Base-by-base conservation (phyloP, 306 rosid genomes). In the Oxytropis ochrocephala region DNA sequence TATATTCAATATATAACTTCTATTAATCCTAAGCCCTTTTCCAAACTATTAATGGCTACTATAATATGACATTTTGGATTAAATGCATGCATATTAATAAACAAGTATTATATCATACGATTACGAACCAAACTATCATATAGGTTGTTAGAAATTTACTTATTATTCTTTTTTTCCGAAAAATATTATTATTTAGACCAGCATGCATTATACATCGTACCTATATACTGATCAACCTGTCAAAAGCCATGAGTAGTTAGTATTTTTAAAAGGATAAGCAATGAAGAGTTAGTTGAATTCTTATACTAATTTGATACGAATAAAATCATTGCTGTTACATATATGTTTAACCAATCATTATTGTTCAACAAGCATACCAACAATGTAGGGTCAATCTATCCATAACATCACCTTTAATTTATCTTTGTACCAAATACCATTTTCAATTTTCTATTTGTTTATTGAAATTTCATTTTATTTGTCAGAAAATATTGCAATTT, bases 281-380 rank as follows among this genome's bases (percentile, higher is more conserved):
- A 53, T n/a, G 52, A 74, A 42, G 10, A n/a, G 63, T 61, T 29
- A 38, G 57, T 54, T 67, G 58, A 48, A 74, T 64, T 27, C 39
- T 44, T 53, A 36, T 76, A 30, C 4, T 44, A 48, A 58, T n/a
- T n/a, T 57, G 69, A 6, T 30, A 49, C 42, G 8, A 38, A 38
- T 6, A 54, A 54, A 14, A 69, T 77, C 53, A 70, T 62, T 44
- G 16, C 61, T 13, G 58, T 27, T 56, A 32, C 50, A 12, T 46
- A 12, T 46, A 24, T 24, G 59, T 71, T 76, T 62, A 81, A 54
- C 19, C 18, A 72, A 76, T 72, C 13, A 76, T 47, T 47, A 53
- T 38, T 14, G 54, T 52, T 38, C 54, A 66, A 54, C 73, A 67
- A 76, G 70, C 69, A 72, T 44, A 46, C 59, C 78, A 36, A 48